A percentile compares a stretch with the other conserved stretches of the same genome.
Evolutionary conservation across 495 filamentous ascomycete species (phyloP).

Genomic region (Talaromyces thailandensis): DNA sequence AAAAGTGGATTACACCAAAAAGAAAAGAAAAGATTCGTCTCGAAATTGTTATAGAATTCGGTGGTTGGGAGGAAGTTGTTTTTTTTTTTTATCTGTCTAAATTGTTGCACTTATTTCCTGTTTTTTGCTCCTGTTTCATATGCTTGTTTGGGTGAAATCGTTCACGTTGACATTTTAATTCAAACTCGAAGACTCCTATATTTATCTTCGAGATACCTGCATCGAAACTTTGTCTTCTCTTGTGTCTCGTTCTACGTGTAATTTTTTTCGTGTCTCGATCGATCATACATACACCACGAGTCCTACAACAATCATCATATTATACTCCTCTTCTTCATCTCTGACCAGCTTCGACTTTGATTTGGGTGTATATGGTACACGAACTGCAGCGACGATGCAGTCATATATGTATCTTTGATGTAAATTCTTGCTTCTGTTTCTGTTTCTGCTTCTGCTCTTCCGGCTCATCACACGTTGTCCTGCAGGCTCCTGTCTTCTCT

Average conservation of each 20-base stretch:
- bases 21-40: not conserved
- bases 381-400: not conserved
- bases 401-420: not conserved
- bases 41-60: not conserved
- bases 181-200: not conserved
- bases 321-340: not conserved
- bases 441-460: not conserved
- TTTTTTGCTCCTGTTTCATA: not conserved
- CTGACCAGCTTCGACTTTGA: not conserved
- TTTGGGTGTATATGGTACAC: not conserved
- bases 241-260: not conserved
- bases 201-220: not conserved
- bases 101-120: not conserved
- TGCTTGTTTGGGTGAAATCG: not conserved
- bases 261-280: not conserved
- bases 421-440: not conserved
- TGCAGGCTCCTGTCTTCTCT: not conserved
- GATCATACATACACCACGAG: not conserved
- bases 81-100: not conserved
- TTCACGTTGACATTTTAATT: not conserved
- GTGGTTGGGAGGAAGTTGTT: not conserved
- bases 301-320: not conserved
- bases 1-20: not conserved
- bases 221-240: not conserved
- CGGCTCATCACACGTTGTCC: not conserved